Evolutionary conservation across 1,139 yeast genomes (phyloP).

Genomic region (Wickerhamiella infanticola): DNA sequence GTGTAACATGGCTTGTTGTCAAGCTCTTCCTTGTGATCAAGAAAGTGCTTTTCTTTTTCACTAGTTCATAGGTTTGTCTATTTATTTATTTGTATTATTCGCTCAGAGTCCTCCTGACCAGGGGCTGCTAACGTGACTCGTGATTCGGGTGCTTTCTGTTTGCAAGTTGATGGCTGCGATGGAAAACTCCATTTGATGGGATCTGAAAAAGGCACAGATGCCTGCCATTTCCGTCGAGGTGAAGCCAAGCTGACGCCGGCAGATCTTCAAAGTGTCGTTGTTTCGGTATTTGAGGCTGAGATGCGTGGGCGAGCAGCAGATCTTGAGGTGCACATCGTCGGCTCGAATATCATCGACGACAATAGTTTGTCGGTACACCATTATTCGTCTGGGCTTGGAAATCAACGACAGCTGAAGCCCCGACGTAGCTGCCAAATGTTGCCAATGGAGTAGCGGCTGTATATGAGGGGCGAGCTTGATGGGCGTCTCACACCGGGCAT

Average conservation of each 20-base stretch:
- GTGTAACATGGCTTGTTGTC: conserved; percentile 59
- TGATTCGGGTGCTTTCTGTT: background rate
- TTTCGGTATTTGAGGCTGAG: background rate
- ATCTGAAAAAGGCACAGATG: background rate
- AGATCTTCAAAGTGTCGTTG: background rate
- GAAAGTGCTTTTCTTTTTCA: conserved; percentile 3
- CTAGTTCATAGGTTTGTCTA: conserved; percentile 15
- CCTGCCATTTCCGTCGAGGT: background rate
- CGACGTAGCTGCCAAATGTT: background rate
- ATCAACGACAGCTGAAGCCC: background rate
- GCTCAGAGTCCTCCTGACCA: background rate
- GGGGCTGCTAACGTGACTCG: background rate
- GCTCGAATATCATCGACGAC: background rate
- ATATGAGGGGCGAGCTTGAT: background rate
- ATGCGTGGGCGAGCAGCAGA: background rate
- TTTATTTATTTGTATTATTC: background rate
- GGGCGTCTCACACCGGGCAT: conserved; percentile 12
- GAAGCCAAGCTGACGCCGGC: background rate
- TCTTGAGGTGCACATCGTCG: background rate
- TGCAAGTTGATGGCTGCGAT: background rate
- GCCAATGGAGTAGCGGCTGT: background rate
- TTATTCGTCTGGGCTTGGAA: background rate
- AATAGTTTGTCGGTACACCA: background rate
- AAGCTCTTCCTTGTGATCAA: conserved; percentile 26
- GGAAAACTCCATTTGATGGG: background rate